Evolutionary conservation across 148 eudicot genomes (phyloP).

Genomic region (Nyssa sinensis): DNA sequence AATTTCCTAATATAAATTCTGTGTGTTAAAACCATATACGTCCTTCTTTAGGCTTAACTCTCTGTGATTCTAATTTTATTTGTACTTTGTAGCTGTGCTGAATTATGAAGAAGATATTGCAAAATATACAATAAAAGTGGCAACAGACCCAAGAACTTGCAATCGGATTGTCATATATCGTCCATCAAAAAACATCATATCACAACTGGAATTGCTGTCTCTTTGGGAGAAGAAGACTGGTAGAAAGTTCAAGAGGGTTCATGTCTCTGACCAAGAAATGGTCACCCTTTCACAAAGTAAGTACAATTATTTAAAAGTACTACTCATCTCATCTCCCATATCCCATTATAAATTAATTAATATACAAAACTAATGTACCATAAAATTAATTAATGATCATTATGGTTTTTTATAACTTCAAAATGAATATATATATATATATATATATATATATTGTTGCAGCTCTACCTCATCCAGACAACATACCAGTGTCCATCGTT

Average conservation of each 20-base stretch:
- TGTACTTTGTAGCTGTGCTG: conserved; percentile 15
- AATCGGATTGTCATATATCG: conserved; percentile 19
- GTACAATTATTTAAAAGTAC: not conserved
- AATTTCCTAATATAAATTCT: too few relatives aligned
- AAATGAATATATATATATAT: too few relatives aligned
- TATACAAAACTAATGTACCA: too few relatives aligned
- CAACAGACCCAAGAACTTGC: conserved; percentile 20
- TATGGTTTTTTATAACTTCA: too few relatives aligned
- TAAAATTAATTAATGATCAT: too few relatives aligned
- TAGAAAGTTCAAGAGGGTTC: conserved; percentile 13
- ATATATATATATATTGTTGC: conserved; percentile 7
- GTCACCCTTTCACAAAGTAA: conserved; percentile 22
- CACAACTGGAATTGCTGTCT: conserved; percentile 25
- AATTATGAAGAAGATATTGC: conserved; percentile 23
- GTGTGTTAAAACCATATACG: not conserved
- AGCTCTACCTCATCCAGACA: conserved; percentile 20
- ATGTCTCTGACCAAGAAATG: conserved; percentile 17
- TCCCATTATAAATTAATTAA: too few relatives aligned
- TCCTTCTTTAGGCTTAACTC: not conserved
- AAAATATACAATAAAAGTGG: conserved; percentile 20
- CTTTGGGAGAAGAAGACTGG: conserved; percentile 31
- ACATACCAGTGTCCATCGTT: conserved; percentile 21
- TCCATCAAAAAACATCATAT: conserved; percentile 15
- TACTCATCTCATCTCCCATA: too few relatives aligned
- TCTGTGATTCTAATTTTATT: too few relatives aligned